Evolutionary conservation across 345 rosid genomes (phyloP).

Genomic region (Hibiscus trionum): DNA sequence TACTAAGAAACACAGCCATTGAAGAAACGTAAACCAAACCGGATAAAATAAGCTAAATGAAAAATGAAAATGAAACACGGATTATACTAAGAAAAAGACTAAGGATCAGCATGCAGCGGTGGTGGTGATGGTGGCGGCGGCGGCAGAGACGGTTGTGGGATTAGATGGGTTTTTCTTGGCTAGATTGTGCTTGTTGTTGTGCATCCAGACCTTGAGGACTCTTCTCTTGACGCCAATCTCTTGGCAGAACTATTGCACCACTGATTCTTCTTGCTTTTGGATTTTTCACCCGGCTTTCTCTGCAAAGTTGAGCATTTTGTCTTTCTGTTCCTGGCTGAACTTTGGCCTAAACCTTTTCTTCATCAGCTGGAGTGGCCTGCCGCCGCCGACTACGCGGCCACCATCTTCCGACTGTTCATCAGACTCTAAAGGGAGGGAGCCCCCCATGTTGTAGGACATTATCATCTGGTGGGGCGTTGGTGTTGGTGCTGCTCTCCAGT

Average conservation of each 20-base stretch:
- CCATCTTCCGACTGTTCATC: slow-evolving; percentile 38
- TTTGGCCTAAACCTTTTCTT: slow-evolving; percentile 61
- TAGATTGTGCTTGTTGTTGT: slow-evolving; percentile 77
- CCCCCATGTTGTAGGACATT: slow-evolving; percentile 50
- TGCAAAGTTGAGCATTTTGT: slow-evolving; percentile 81
- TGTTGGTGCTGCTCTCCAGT: slow-evolving; percentile 25
- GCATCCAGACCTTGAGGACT: slow-evolving; percentile 98
- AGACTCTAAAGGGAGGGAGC: slow-evolving; percentile 49
- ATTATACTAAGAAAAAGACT: background rate
- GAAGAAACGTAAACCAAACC: background rate
- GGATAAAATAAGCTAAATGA: background rate
- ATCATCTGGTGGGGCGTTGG: slow-evolving; percentile 60
- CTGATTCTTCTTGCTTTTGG: slow-evolving; percentile 74
- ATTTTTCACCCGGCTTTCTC: slow-evolving; percentile 90
- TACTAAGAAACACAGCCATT: background rate
- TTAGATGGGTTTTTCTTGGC: slow-evolving; percentile 38
- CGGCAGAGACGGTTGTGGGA: background rate
- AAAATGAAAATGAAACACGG: background rate
- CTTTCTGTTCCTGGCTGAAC: slow-evolving; percentile 81
- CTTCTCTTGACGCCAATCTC: slow-evolving; percentile 87
- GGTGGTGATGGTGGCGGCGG: background rate
- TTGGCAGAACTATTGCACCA: slow-evolving; percentile 79
- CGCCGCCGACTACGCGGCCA: slow-evolving; percentile 17
- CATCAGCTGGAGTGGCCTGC: no score
- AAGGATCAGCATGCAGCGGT: background rate